Evolutionary conservation across 108 stramenopile species (phyloP), one percentile per base, ranked within the genome.

Genomic region (Phaeodactylum tricornutum): DNA sequence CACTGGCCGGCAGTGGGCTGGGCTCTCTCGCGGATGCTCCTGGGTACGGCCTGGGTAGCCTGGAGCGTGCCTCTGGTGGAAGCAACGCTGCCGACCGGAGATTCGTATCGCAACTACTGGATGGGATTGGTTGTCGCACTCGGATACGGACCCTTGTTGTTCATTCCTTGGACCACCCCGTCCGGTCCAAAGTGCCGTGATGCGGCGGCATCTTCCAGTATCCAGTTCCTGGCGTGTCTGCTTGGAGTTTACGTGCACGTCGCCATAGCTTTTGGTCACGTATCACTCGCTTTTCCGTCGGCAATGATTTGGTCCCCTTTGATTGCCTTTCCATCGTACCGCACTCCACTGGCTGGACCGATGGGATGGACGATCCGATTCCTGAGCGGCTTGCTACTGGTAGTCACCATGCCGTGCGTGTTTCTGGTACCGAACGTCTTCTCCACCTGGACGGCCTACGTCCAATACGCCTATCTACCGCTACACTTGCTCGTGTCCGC

Each of bases 181-280:
- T 11, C 11, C 33, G 33, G 12, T 12, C 8, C 8, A 8, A 34
- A 34, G 33, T 11, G 12, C 12, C 8, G 33, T 8, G 33, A 34
- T 34, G 33, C 33, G 33, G 12, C 8, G 8, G 19, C 16, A 9
- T n/a, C 5, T 20, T 20, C 9, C 5, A 41, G 39, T 42, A 47
- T 83, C 15, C 75, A 86, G 29, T 80, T 81, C 43, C 32, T 70
- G 0, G 51, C 76, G 7, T 92, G 89, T 48, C 44, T 79, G 14
- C 7, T 64, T 29, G 67, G 68, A 1, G 55, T 84, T 7, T 82
- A 87, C 47, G 52, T 74, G 31, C 71, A 84, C 40, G 75, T 71
- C 17, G 83, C 89, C 14, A 52, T 92, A 27, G 62, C 81, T 2
- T 72, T 92, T 50, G 57, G 71, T 16, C 72, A 92, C 52, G 71